Evolutionary conservation across 306 rosid species (phyloP).

Genomic region (Biancaea sappan): DNA sequence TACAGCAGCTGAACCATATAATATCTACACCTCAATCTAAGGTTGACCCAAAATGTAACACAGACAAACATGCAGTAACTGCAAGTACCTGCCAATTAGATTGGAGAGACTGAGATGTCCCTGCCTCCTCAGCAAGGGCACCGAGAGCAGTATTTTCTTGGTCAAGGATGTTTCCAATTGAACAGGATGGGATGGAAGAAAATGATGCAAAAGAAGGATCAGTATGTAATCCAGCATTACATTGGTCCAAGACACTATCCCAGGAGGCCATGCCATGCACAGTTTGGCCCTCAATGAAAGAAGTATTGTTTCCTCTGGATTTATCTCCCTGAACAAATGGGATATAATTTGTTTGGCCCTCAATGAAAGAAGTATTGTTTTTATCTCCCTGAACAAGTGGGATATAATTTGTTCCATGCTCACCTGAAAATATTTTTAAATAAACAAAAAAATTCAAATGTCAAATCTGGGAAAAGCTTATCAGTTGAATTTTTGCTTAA

Average conservation of each 20-base stretch:
- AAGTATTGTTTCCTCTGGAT: conserved; percentile 41
- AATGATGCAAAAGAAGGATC: conserved; percentile 59
- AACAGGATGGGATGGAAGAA: conserved; percentile 47
- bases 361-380: conserved; percentile 39
- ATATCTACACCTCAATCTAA: conserved; percentile 1
- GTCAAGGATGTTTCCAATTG: conserved; percentile 47
- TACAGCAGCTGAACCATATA: not conserved
- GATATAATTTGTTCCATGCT: conserved; percentile 47
- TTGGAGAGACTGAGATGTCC: conserved; percentile 50
- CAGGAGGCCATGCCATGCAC: conserved; percentile 60
- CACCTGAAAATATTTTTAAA: conserved; percentile 42
- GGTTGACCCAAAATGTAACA: conserved; percentile 14
- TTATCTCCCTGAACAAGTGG: conserved; percentile 50
- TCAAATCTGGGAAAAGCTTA: conserved; percentile 22
- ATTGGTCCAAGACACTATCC: conserved; percentile 60
- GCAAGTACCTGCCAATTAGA: conserved; percentile 74
- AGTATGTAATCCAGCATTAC: conserved; percentile 40
- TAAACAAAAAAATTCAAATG: not conserved
- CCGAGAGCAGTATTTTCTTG: conserved; percentile 44
- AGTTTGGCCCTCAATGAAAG: conserved; percentile 47
- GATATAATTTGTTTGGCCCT: conserved; percentile 53
- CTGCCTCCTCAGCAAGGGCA: conserved; percentile 43
- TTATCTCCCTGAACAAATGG: conserved; percentile 50
- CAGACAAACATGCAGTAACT: conserved; percentile 26
- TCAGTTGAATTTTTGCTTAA: conserved; percentile 13